Conservation (phyloP, 306 rosid genomes). For the Echinosophora koreensis region DNA sequence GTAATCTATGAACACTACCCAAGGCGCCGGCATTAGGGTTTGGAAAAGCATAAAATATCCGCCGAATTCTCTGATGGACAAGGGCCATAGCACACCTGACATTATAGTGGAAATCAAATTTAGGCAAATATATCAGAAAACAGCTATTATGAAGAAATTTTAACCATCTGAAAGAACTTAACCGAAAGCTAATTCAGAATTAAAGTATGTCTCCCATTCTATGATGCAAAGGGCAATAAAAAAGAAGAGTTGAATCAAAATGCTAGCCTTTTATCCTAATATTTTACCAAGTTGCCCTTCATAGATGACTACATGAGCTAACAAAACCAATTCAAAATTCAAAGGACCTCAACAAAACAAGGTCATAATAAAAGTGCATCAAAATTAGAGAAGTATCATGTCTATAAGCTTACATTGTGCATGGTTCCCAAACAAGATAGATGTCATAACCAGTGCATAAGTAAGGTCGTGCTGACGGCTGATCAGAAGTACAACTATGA, state of each 20-base stretch:
- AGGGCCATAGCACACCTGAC: conserved; percentile 98
- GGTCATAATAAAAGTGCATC: conserved; percentile 5
- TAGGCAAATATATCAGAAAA: conserved; percentile 40
- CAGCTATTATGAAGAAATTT: background rate
- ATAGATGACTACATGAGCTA: background rate
- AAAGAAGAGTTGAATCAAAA: conserved; percentile 41
- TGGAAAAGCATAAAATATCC: conserved; percentile 84
- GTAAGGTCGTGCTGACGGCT: conserved; percentile 66
- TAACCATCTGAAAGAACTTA: conserved; percentile 38
- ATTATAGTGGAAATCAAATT: conserved; percentile 19
- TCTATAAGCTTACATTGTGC: conserved; percentile 75
- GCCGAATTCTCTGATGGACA: conserved; percentile 87
- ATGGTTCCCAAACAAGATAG: conserved; percentile 96
- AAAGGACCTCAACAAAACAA: conserved; percentile 6
- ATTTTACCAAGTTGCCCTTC: background rate
- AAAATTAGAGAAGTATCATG: conserved; percentile 30
- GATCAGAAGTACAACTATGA: conserved; percentile 44
- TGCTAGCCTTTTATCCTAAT: conserved; percentile 25
- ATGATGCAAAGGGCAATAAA: conserved; percentile 2
- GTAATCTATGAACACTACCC: conserved; percentile 85
- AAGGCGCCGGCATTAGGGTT: conserved; percentile 84
- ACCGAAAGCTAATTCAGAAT: background rate
- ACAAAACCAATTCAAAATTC: conserved; percentile 18
- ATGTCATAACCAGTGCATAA: conserved; percentile 95
- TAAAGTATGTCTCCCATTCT: conserved; percentile 24